Evolutionary conservation across 1,284 basidiomycete species (phyloP), one percentile per base, ranked within the genome.

Genomic region (Austropuccinia psidii): DNA sequence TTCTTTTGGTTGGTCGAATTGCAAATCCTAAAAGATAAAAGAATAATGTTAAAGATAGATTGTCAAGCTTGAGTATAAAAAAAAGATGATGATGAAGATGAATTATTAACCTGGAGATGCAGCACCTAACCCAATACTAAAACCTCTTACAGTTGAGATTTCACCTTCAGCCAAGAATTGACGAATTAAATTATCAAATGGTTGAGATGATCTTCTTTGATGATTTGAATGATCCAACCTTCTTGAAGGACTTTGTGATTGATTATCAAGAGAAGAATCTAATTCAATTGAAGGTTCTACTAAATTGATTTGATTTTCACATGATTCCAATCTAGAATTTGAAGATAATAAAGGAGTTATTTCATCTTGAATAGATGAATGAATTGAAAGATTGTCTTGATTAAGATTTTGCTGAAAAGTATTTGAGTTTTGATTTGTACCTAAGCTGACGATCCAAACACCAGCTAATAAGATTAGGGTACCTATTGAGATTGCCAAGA

Each of bases 391-490:
- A n/a, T 37, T 45, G 19, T 45, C 29, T 15, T 41, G 17, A 35
- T 4, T 27, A 61, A 1, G 39, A 1, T 7, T 24, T 27, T 29
- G 35, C 24, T 7, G 17, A n/a, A n/a, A n/a, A n/a, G n/a, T n/a
- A n/a, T n/a, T 24, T 13, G n/a, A 21, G 8, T 4, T 52, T 15
- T 41, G 50, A 35, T 19, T 35, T 8, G 66, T 69, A 4, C 66
- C 66, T 41, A 69, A 31, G 39, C 66, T 69, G 1, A 97, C 90
- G 24, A 91, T 86, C 90, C 92, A 96, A 0, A 98, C 93, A 1
- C 93, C 94, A 0, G 86, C 85, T 8, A 98, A 85, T 1, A 98
- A 85, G 4, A 94, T 81, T 11, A 85, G 82, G 35, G 93, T 93
- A 1, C 94, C 94, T 0, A 93, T 76, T 0, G 85, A 84, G 62